Evolutionary conservation across 2,329 filamentous ascomycete genomes (phyloP).

Genomic region (Pseudocercospora fijiensis): DNA sequence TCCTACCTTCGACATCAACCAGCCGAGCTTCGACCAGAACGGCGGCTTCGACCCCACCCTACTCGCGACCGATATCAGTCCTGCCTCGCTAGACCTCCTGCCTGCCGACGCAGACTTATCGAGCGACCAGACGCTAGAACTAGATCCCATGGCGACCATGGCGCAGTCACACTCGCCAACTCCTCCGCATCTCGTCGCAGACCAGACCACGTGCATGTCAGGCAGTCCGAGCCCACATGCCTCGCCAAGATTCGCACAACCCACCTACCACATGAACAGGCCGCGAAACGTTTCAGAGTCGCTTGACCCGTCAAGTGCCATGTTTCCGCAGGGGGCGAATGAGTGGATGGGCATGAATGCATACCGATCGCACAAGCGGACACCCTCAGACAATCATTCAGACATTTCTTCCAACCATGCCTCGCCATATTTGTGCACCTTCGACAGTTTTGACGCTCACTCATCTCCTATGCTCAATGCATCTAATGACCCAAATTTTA

Average conservation of each 20-base stretch:
- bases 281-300: slow-evolving; percentile 58
- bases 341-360: slow-evolving; percentile 60
- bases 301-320: slow-evolving; percentile 60
- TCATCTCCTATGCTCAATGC: slow-evolving; percentile 79
- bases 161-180: slow-evolving; percentile 53
- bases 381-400: slow-evolving; percentile 80
- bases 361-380: slow-evolving; percentile 80
- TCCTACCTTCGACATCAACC: slow-evolving; percentile 53
- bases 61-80: slow-evolving; percentile 47
- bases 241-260: slow-evolving; percentile 56
- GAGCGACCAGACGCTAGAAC: slow-evolving; percentile 44
- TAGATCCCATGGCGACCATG: slow-evolving; percentile 53
- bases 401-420: slow-evolving; percentile 78
- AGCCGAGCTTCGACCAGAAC: slow-evolving; percentile 54
- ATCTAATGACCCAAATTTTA: slow-evolving; percentile 68
- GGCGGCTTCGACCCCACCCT: slow-evolving; percentile 63
- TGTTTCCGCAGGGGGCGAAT: slow-evolving; percentile 54
- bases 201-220: slow-evolving; percentile 53
- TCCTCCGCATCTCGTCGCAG: slow-evolving; percentile 58
- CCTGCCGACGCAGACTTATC: slow-evolving; percentile 48
- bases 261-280: slow-evolving; percentile 50
- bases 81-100: slow-evolving; percentile 43
- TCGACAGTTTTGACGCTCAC: slow-evolving; percentile 75
- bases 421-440: slow-evolving; percentile 75
- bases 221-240: slow-evolving; percentile 53